Conservation (phyloP, 495 filamentous ascomycete genomes). For the Daldinia caldariorum region DNA sequence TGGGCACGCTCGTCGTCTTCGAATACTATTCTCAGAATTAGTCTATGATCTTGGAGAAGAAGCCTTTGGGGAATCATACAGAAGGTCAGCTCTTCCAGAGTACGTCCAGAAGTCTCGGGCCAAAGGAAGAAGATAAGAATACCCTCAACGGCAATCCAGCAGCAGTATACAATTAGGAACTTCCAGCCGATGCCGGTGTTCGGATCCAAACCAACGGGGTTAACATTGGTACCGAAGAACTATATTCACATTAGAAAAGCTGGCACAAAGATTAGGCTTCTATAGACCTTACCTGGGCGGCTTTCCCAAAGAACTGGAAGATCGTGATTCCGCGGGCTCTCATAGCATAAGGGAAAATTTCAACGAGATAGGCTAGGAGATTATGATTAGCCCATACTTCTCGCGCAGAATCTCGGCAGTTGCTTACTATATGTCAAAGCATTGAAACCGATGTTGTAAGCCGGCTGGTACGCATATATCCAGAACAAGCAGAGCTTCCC, state of each 20-base stretch:
- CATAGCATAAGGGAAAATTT: constrained; percentile 67
- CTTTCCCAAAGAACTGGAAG: constrained; percentile 68
- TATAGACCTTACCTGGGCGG: constrained; percentile 46
- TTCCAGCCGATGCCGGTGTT: constrained; percentile 65
- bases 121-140: constrained; percentile 67
- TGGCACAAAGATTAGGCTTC: not conserved
- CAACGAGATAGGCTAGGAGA: constrained; percentile 61
- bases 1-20: constrained; percentile 61
- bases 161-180: constrained; percentile 70
- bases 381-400: constrained; percentile 14
- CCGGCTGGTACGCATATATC: constrained; percentile 65
- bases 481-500: constrained; percentile 63
- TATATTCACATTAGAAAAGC: constrained; percentile 20
- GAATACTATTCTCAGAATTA: constrained; percentile 57
- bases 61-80: constrained; percentile 47
- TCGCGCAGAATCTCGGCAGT: not conserved
- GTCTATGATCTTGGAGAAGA: not conserved
- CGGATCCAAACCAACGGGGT: constrained; percentile 66
- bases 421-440: constrained; percentile 66
- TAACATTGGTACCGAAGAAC: constrained; percentile 72
- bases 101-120: constrained; percentile 67
- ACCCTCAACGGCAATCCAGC: constrained; percentile 64
- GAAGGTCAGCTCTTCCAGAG: constrained; percentile 69
- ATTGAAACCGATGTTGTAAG: constrained; percentile 69
- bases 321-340: constrained; percentile 67